Conservation (phyloP, 1,139 yeast genomes). For the Sugiyamaella novakii region DNA sequence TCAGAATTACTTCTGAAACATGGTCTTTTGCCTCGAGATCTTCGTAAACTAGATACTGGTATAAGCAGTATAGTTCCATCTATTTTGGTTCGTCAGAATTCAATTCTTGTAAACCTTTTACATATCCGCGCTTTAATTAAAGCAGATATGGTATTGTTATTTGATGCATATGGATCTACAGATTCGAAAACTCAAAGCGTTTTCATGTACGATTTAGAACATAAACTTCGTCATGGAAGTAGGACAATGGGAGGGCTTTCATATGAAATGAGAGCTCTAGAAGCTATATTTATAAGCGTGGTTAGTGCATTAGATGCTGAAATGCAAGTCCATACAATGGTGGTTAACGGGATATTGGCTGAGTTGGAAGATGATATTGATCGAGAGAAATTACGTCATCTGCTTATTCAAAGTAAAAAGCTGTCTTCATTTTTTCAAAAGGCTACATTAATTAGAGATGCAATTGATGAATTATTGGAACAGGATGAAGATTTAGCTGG, state of each 20-base stretch:
- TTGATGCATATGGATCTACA: slow-evolving; percentile 67
- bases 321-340: slow-evolving; percentile 68
- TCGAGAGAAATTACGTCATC: slow-evolving; percentile 73
- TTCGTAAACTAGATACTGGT: slow-evolving; percentile 86
- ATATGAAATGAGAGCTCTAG: slow-evolving; percentile 89
- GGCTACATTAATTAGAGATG: slow-evolving; percentile 77
- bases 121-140: slow-evolving; percentile 88
- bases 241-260: slow-evolving; percentile 44
- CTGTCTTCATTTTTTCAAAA: slow-evolving; percentile 82
- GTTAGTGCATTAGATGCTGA: slow-evolving; percentile 84
- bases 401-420: slow-evolving; percentile 79
- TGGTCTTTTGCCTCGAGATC: slow-evolving; percentile 77
- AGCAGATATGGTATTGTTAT: slow-evolving; percentile 76
- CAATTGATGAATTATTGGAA: slow-evolving; percentile 83
- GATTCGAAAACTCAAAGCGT: slow-evolving; percentile 68
- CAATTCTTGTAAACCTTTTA: slow-evolving; percentile 75
- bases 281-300: slow-evolving; percentile 82
- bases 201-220: slow-evolving; percentile 84
- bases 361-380: slow-evolving; percentile 88
- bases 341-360: slow-evolving; percentile 74
- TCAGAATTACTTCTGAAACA: slow-evolving; percentile 73
- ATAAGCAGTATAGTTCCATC: slow-evolving; percentile 88
- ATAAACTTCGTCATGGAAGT: slow-evolving; percentile 59
- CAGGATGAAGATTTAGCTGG: slow-evolving; percentile 90
- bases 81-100: slow-evolving; percentile 73